Base-by-base conservation (phyloP, 2,329 filamentous ascomycete species). In the Colletotrichum sp. region DNA sequence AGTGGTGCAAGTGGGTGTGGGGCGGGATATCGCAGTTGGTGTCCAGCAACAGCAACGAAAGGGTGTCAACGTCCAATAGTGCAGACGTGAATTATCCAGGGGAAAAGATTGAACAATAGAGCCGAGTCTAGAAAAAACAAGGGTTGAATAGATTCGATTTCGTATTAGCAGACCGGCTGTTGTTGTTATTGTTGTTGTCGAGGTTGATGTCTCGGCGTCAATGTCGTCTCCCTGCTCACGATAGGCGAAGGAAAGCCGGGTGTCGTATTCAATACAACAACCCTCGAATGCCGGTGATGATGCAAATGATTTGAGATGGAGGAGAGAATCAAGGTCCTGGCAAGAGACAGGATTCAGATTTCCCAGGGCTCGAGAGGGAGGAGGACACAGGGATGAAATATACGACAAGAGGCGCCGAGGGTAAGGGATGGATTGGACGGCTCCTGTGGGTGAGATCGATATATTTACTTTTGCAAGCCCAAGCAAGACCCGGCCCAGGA, bases 401-500 rank as follows among this genome's bases (percentile, higher is more conserved):
- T 64, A 73, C 68, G 63, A 72, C 73, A 36, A 68, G 70, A 76
- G 73, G 57, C 73, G 70, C 63, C 57, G 73, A 73, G 69, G 10
- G 32, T 32, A 60, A 68, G 64, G 73, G 70, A 76, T 68, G 70
- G 66, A 52, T 69, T 69, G 67, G 67, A n/a, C 52, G 32, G 66
- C 49, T 68, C 59, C 34, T 34, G 28, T 52, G 55, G 28, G 68
- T 44, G 68, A 39, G 34, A 75, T 77, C 21, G 73, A 73, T 73
- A 76, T 77, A 77, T 76, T 77, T 77, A 72, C 76, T 77, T 72
- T 67, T 76, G 39, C 76, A 24, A 72, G 63, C 69, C 32, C 26
- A 64, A 64, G 24, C 72, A 68, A 60, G 64, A 72, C 69, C 60
- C 16, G 39, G 30, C 34, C 72, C 72, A 44, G 39, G 44, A 70